Percentiles rank a stretch among this genome's conserved stretches.
Conservation (phyloP, 768 basidiomycete species). For the Xerocomellus amylosporus region DNA sequence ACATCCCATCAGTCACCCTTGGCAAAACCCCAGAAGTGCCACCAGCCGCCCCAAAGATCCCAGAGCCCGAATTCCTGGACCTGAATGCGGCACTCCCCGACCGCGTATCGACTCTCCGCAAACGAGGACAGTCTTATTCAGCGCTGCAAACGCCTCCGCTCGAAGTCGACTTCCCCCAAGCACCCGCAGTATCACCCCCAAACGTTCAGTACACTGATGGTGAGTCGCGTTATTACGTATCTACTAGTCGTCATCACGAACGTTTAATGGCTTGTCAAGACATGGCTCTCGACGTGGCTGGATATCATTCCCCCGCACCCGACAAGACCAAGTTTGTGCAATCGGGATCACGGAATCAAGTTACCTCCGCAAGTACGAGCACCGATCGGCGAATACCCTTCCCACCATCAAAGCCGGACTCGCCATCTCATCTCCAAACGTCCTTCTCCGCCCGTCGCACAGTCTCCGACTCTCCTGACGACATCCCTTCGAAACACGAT, state of each 20-base stretch:
- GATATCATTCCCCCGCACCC: slow-evolving; percentile 55
- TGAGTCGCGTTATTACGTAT: slow-evolving; percentile 26
- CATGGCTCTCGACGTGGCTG: slow-evolving; percentile 77
- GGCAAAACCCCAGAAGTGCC: slow-evolving; percentile 13
- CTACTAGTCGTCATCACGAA: background rate
- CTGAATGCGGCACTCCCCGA: slow-evolving; percentile 50
- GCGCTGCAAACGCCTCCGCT: slow-evolving; percentile 31
- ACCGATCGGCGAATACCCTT: slow-evolving; percentile 17
- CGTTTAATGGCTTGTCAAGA: slow-evolving; percentile 39
- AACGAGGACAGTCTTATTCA: slow-evolving; percentile 26
- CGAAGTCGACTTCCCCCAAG: slow-evolving; percentile 45
- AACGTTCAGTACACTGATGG: slow-evolving; percentile 63
- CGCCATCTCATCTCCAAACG: slow-evolving; percentile 25
- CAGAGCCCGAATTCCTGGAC: slow-evolving; percentile 84
- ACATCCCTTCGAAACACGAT: slow-evolving; percentile 27
- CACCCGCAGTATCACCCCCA: slow-evolving; percentile 45
- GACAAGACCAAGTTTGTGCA: background rate
- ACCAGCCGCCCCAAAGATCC: slow-evolving; percentile 18
- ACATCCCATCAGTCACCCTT: slow-evolving; percentile 25
- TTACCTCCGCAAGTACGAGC: background rate
- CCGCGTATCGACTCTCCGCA: slow-evolving; percentile 18
- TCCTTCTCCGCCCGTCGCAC: slow-evolving; percentile 46
- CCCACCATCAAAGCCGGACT: slow-evolving; percentile 18
- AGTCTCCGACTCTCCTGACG: slow-evolving; percentile 62
- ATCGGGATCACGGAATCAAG: slow-evolving; percentile 13